Evolutionary conservation across 495 filamentous ascomycete species (phyloP).

Genomic region (Xanthoparmelia taractica): DNA sequence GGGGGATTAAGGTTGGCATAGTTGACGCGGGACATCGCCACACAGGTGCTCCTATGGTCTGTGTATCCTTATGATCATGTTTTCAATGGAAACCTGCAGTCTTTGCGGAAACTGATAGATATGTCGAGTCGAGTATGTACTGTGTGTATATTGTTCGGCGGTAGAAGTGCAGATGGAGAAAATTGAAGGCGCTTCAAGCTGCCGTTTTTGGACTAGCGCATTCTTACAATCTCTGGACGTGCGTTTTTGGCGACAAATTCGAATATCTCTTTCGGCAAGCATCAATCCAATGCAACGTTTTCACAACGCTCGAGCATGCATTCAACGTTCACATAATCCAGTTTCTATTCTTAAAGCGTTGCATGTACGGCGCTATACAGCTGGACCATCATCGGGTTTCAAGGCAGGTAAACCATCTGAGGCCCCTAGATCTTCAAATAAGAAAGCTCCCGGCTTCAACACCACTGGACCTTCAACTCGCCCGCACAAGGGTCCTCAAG

Average conservation of each 20-base stretch:
- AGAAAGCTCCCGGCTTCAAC: neutral
- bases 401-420: neutral
- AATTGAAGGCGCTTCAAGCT: neutral
- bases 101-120: neutral
- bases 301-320: neutral
- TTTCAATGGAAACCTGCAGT: neutral
- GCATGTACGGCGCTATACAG: neutral
- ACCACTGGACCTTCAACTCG: neutral
- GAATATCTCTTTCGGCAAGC: neutral
- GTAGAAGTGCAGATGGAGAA: neutral
- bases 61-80: conserved; percentile 10
- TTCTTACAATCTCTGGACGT: neutral
- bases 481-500: neutral
- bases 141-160: neutral
- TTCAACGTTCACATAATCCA: neutral
- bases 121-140: neutral
- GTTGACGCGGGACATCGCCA: conserved; percentile 23
- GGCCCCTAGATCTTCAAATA: neutral
- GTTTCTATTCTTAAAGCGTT: neutral
- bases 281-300: conserved; percentile 7
- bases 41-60: neutral
- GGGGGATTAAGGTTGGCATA: conserved; percentile 36
- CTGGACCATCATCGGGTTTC: conserved; percentile 7
- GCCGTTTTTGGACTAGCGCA: conserved; percentile 9
- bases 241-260: neutral